phyloP scores from a whole-genome alignment of 306 rosid genomes.

The Lupinus albus region DNA sequence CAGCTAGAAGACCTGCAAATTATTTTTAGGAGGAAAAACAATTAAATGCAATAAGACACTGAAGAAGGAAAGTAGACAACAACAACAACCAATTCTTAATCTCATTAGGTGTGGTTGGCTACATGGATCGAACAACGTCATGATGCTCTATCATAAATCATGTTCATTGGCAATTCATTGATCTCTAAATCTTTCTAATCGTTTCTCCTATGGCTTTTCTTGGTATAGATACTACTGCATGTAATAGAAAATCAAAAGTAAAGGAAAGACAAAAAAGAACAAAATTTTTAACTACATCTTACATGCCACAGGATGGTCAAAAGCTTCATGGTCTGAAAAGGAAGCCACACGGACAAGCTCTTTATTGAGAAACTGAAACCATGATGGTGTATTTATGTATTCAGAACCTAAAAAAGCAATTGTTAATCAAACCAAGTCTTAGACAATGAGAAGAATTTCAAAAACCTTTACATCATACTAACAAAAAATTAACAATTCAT shows the following conservation, averaged over 20 bases:
- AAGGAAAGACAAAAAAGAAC: not conserved
- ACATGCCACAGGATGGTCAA: slow-evolving; percentile 99
- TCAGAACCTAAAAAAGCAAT: slow-evolving; percentile 64
- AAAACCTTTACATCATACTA: slow-evolving; percentile 22
- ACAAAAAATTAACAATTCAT: slow-evolving; percentile 14
- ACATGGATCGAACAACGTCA: too few species aligned
- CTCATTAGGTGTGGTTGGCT: too few species aligned
- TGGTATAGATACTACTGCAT: slow-evolving; percentile 21
- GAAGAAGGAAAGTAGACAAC: slow-evolving; percentile 22
- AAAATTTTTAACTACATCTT: slow-evolving; percentile 43
- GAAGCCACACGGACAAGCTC: slow-evolving; percentile 75
- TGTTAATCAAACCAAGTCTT: slow-evolving; percentile 31
- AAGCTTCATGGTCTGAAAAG: slow-evolving; percentile 97
- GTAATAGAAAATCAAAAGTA: slow-evolving; percentile 28
- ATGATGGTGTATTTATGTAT: slow-evolving; percentile 65
- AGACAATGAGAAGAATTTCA: slow-evolving; percentile 32
- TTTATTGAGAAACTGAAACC: slow-evolving; percentile 88
- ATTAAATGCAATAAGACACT: slow-evolving; percentile 21
- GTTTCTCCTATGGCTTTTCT: too few species aligned
- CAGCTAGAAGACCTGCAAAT: slow-evolving; percentile 85
- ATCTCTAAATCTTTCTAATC: too few species aligned
- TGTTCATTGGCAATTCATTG: too few species aligned
- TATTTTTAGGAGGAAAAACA: slow-evolving; percentile 37
- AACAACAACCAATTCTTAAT: too few species aligned
- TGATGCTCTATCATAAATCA: too few species aligned